phyloP scores from a whole-genome alignment of 2,329 filamentous ascomycete species.

The Dothidotthia symphoricarpi region DNA sequence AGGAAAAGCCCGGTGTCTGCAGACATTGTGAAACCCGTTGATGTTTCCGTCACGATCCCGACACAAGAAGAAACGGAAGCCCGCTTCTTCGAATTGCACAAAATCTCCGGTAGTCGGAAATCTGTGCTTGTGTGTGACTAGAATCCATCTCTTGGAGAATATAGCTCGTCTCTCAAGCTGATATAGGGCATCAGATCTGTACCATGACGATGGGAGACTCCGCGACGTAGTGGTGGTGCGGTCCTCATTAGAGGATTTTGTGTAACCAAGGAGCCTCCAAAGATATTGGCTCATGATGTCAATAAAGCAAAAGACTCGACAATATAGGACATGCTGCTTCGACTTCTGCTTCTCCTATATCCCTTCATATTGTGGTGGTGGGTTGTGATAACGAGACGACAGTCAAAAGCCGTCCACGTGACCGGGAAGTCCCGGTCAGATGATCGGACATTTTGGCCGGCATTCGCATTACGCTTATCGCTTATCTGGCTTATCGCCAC shows the following conservation, averaged over 20 bases:
- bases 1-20: conserved; percentile 26
- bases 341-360: background rate
- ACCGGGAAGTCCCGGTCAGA: background rate
- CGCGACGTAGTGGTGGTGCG: background rate
- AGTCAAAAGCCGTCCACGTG: background rate
- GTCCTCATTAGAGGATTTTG: no score
- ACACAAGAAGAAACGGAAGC: conserved; percentile 30
- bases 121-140: conserved; percentile 36
- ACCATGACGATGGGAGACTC: conserved; percentile 3
- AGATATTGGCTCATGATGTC: conserved; percentile 3
- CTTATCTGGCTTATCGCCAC: no score
- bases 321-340: background rate
- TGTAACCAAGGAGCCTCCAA: conserved; percentile 3
- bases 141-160: conserved; percentile 43
- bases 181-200: conserved; percentile 24
- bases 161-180: conserved; percentile 49
- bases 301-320: no score
- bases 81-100: conserved; percentile 22
- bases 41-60: conserved; percentile 4
- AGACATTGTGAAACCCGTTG: conserved; percentile 41
- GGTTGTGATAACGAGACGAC: background rate
- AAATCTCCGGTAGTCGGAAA: conserved; percentile 19
- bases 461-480: no score
- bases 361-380: background rate
- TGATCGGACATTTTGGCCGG: background rate